phyloP scores from a whole-genome alignment of 2,329 filamentous ascomycete genomes.

The Thielaviopsis musarum region DNA sequence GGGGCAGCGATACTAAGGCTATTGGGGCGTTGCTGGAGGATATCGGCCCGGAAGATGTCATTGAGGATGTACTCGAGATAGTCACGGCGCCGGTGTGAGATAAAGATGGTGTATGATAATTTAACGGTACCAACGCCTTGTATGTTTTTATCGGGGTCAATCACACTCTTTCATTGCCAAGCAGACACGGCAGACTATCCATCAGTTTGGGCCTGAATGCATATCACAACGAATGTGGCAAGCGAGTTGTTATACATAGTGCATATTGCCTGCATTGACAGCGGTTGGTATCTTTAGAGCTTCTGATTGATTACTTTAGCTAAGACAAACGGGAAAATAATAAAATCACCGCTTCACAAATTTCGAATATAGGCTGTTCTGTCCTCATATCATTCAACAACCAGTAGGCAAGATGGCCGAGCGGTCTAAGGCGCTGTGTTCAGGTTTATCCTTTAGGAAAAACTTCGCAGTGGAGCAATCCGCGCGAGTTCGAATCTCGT shows the following conservation, averaged over 20 bases:
- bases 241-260: no score
- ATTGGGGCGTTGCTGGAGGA: slow-evolving; percentile 50
- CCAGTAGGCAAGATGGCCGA: slow-evolving; percentile 10
- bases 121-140: neutral
- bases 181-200: no score
- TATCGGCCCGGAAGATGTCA: slow-evolving; percentile 42
- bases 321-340: no score
- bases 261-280: no score
- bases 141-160: no score
- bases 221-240: no score
- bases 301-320: no score
- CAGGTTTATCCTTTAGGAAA: neutral
- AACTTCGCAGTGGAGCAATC: slow-evolving; percentile 12
- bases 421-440: slow-evolving; percentile 9
- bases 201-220: no score
- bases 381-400: neutral
- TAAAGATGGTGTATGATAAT: neutral
- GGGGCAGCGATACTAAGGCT: slow-evolving; percentile 64
- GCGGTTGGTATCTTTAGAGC: no score
- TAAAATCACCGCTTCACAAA: no score
- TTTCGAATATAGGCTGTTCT: neutral
- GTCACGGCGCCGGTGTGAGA: slow-evolving; percentile 31
- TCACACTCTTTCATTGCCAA: no score
- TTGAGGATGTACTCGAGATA: slow-evolving; percentile 44
- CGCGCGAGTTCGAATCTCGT: slow-evolving; percentile 15